Conservation (phyloP, 169 alveolate genomes). For the Besnoitia besnoiti region DNA sequence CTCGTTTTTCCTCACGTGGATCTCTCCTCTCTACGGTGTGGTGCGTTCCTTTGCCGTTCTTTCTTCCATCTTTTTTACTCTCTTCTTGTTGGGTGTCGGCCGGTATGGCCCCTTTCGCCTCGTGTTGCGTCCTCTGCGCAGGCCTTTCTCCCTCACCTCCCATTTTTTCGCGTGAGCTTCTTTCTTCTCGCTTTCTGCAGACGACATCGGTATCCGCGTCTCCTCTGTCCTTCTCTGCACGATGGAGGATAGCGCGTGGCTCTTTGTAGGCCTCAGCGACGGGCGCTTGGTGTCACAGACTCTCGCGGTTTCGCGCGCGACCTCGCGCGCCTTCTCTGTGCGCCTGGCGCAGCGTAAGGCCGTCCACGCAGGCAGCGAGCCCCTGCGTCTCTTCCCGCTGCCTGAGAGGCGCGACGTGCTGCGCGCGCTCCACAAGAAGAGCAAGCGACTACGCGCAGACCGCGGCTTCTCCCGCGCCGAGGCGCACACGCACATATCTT, state of each 20-base stretch:
- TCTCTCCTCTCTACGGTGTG: background rate
- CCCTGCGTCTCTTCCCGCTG: background rate
- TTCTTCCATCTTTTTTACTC: background rate
- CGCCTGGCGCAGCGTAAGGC: background rate
- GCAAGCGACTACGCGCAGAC: background rate
- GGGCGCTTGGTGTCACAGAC: slow-evolving; percentile 41
- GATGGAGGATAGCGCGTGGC: background rate
- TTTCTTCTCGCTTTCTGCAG: slow-evolving; percentile 19
- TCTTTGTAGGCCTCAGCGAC: slow-evolving; percentile 44
- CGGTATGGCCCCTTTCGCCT: background rate
- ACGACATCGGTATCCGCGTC: slow-evolving; percentile 33
- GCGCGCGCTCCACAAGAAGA: background rate
- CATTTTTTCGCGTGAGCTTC: background rate
- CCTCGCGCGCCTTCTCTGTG: background rate
- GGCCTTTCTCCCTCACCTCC: background rate
- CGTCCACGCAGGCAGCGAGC: background rate
- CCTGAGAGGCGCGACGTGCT: background rate
- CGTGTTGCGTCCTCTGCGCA: too few species aligned
- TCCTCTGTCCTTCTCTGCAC: background rate
- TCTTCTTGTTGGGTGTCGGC: background rate
- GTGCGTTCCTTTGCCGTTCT: background rate
- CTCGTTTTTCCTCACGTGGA: background rate
- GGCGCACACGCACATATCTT: background rate
- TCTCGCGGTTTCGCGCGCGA: background rate
- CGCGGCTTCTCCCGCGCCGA: background rate